These are phyloP conservation scores for Penicillium simplicissimum DNA, from an alignment of 495 filamentous ascomycete genomes.

Conservation along the genomic window DNA sequence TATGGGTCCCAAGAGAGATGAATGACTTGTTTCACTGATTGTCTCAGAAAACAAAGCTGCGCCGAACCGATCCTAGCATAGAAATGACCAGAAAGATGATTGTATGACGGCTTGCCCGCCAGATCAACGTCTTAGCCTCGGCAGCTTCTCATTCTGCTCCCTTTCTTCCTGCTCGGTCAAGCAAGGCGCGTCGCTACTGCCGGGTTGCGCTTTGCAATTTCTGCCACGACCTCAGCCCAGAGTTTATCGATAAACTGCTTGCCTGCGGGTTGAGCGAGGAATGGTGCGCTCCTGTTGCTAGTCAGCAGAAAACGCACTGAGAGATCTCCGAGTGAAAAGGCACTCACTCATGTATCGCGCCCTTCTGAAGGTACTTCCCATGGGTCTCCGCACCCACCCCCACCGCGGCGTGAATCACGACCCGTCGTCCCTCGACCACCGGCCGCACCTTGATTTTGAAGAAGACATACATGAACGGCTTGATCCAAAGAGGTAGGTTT, in stretches of 20 bases:
- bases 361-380: slow-evolving; percentile 21
- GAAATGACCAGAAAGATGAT: neutral
- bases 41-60: neutral
- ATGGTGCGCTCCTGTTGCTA: neutral
- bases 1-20: neutral
- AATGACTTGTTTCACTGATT: neutral
- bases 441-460: slow-evolving; percentile 5
- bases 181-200: neutral
- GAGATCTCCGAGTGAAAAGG: neutral
- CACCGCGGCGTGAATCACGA: slow-evolving; percentile 20
- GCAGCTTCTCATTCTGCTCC: neutral
- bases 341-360: neutral
- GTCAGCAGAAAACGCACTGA: neutral
- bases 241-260: slow-evolving; percentile 2
- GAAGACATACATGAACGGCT: slow-evolving; percentile 14
- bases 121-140: neutral
- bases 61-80: neutral
- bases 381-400: slow-evolving; percentile 25
- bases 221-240: slow-evolving; percentile 3
- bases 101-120: neutral
- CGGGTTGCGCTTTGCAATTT: neutral
- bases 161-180: neutral
- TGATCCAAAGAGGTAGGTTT: slow-evolving; percentile 15
- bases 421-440: slow-evolving; percentile 14
- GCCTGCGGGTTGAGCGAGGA: neutral